Base-by-base conservation (phyloP, 257 asterid genomes). In the Solanum okadae region DNA sequence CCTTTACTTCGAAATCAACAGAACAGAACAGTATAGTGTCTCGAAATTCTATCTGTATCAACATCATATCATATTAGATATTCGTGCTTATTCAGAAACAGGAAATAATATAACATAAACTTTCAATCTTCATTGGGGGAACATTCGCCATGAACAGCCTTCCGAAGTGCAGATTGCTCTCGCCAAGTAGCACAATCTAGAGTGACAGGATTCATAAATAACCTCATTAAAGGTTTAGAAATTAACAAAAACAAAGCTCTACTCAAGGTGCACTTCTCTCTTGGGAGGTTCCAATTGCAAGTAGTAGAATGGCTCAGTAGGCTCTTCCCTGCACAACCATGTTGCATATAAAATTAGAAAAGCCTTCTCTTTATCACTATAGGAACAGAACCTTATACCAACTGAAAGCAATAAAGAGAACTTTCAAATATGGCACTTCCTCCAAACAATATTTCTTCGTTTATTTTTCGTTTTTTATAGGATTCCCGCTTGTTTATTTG, bases 251-350 rank as follows among this genome's bases (percentile, higher is more conserved):
- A 3, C 22, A 31, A 82, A 33, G 81, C 49, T 75, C 90, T 90
- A 91, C 90, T 95, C 95, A 11, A 91, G 92, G 86, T 92, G 92
- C 46, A 85, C 92, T 92, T 93, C 96, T 92, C 95, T 89, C 89
- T 92, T 94, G 15, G 98, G 98, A 52, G 98, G 99, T 3, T 97
- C 99, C 89, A 97, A 83, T 27, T 97, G 98, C 94, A 96, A 92
- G 93, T 96, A 95, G 91, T 72, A 87, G 93, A 94, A 97, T 63
- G 98, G 98, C 91, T 93, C 95, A 0, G 97, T 96, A 25, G 99
- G 99, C 92, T 97, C 99, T 86, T 97, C 98, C 94, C 99, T 97
- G 98, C 95, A 94, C 33, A 79, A 29, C 18, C 75, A 59, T 29
- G 25, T 77, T 10, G 40, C 44, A 86, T 49, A 38, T 1, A 29